Conservation (phyloP, 2,329 filamentous ascomycete species). For the Sporothrix luriei region DNA sequence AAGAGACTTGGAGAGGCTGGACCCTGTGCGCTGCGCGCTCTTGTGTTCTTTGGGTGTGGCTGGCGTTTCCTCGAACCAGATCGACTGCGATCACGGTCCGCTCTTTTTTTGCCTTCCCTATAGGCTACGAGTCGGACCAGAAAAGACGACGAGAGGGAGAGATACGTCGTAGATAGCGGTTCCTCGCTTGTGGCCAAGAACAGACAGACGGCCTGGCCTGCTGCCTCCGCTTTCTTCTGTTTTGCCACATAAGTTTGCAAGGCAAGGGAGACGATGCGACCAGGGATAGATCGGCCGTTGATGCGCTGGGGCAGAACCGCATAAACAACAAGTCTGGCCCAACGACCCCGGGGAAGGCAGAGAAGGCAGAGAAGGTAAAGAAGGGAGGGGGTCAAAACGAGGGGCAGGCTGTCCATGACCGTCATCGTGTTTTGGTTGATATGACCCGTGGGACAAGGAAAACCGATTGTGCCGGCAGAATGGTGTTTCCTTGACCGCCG, state of each 20-base stretch:
- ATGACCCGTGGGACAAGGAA: not conserved
- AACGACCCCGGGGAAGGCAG: not conserved
- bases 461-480: conserved; percentile 7
- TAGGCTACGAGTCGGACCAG: conserved; percentile 9
- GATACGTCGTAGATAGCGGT: too few relatives aligned
- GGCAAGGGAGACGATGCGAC: not conserved
- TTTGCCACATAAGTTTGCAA: not conserved
- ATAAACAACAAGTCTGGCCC: conserved; percentile 16
- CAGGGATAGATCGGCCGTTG: not conserved
- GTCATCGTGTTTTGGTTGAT: not conserved
- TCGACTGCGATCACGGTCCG: not conserved
- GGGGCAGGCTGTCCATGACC: not conserved
- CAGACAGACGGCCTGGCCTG: not conserved
- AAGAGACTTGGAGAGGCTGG: conserved; percentile 9
- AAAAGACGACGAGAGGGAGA: not conserved
- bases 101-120: not conserved
- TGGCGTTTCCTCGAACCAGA: conserved; percentile 14
- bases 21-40: conserved; percentile 2
- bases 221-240: not conserved
- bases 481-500: conserved; percentile 1
- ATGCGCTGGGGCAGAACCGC: conserved; percentile 14
- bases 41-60: conserved; percentile 1
- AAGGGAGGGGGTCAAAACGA: too few relatives aligned
- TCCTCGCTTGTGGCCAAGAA: not conserved
- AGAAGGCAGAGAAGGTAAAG: not conserved